Conservation (phyloP, 2,329 filamentous ascomycete genomes). For the Pseudogymnoascus sp. region DNA sequence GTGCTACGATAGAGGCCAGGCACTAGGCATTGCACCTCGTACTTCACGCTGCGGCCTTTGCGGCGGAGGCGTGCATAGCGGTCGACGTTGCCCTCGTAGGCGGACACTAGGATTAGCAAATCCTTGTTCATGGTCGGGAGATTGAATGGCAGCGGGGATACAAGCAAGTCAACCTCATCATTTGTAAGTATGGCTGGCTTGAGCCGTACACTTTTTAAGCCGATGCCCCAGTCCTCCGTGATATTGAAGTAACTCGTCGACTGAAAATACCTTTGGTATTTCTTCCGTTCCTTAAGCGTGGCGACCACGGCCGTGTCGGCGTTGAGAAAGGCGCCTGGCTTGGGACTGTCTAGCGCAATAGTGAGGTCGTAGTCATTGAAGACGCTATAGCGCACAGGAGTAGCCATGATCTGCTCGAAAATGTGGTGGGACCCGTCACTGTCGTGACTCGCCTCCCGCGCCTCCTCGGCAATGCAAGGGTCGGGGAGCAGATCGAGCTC, state of each 20-base stretch:
- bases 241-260: conserved; percentile 21
- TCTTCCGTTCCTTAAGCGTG: conserved; percentile 16
- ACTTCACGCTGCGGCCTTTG: conserved; percentile 12
- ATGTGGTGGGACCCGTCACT: conserved; percentile 20
- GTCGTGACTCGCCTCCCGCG: conserved; percentile 23
- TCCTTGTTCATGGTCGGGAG: conserved; percentile 33
- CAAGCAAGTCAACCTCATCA: conserved; percentile 20
- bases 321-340: conserved; percentile 23
- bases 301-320: conserved; percentile 29
- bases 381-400: conserved; percentile 23
- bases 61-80: conserved; percentile 30
- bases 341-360: conserved; percentile 15
- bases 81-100: conserved; percentile 33
- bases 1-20: conserved; percentile 31
- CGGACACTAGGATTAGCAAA: conserved; percentile 31
- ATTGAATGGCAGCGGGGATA: conserved; percentile 28
- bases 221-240: conserved; percentile 23
- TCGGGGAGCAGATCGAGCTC: conserved; percentile 34
- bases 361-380: conserved; percentile 32
- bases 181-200: neutral
- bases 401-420: conserved; percentile 27
- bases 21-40: conserved; percentile 25
- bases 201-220: conserved; percentile 17
- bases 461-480: conserved; percentile 34
- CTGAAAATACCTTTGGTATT: neutral